phyloP scores from a whole-genome alignment of 805 yeast genomes.

The Dipodascopsis uninucleata region DNA sequence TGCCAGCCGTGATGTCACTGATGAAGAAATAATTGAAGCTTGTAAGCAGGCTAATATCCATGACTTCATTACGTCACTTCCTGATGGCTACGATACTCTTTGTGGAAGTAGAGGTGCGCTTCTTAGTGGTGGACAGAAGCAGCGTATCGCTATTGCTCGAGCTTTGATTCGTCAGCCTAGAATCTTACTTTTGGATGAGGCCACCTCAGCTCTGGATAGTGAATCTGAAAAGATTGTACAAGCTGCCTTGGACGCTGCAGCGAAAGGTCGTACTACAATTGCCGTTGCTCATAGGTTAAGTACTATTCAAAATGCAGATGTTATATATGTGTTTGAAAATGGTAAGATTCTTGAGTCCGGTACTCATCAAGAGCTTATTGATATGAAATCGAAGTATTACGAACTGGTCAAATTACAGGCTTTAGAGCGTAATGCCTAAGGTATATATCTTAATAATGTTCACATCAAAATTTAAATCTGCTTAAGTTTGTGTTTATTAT shows the following conservation, averaged over 20 bases:
- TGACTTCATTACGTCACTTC: conserved; percentile 48
- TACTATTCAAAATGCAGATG: conserved; percentile 52
- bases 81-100: conserved; percentile 51
- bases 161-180: conserved; percentile 56
- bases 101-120: conserved; percentile 50
- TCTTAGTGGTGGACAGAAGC: conserved; percentile 67
- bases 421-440: conserved; percentile 39
- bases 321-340: conserved; percentile 48
- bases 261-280: conserved; percentile 59
- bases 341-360: conserved; percentile 57
- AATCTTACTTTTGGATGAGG: conserved; percentile 56
- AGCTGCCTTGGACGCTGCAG: conserved; percentile 55
- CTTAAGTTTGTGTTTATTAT: no score
- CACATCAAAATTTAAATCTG: no score
- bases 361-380: conserved; percentile 42
- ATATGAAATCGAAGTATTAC: conserved; percentile 37
- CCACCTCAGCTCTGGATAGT: conserved; percentile 51
- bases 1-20: conserved; percentile 36
- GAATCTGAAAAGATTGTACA: conserved; percentile 68
- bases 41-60: conserved; percentile 51
- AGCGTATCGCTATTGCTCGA: conserved; percentile 57
- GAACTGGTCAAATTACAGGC: conserved; percentile 42
- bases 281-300: conserved; percentile 74
- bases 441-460: no score
- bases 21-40: conserved; percentile 42